These are phyloP conservation scores for Exserohilum rostratum DNA, from an alignment of 2,329 filamentous ascomycete genomes.

Conservation along the genomic window DNA sequence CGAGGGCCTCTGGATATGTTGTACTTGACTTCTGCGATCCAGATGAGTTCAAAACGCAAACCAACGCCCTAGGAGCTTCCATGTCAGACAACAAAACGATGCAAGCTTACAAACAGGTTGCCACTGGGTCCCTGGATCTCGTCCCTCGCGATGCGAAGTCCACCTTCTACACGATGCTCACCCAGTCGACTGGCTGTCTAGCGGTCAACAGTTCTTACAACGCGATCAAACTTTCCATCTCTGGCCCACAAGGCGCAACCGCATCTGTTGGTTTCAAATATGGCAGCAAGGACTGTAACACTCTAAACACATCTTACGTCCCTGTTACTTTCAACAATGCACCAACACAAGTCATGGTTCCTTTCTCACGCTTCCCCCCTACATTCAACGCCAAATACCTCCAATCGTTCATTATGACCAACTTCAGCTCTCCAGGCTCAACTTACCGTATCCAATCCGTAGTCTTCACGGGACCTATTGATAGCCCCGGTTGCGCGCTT, in stretches of 20 bases:
- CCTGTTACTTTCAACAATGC: constrained; percentile 8
- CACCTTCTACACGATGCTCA: constrained; percentile 6
- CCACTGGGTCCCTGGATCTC: constrained; percentile 5
- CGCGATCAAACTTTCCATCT: constrained; percentile 4
- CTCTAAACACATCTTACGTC: constrained; percentile 11
- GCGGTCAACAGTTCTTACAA: constrained; percentile 11
- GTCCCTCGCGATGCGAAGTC: constrained; percentile 7
- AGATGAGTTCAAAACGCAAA: constrained; percentile 6
- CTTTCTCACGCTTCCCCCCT: constrained; percentile 8
- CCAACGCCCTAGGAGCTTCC: constrained; percentile 8
- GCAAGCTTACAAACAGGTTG: constrained; percentile 6
- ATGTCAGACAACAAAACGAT: constrained; percentile 9
- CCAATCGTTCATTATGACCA: constrained; percentile 7
- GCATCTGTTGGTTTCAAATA: constrained; percentile 12
- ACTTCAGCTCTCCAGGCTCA: constrained; percentile 3
- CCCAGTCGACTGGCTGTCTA: background rate
- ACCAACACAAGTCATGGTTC: constrained; percentile 1
- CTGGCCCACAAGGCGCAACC: constrained; percentile 8
- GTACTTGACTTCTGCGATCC: constrained; percentile 12
- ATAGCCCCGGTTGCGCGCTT: constrained; percentile 10
- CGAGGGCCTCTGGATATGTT: constrained; percentile 5
- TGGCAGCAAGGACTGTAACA: constrained; percentile 2
- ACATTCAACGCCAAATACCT: constrained; percentile 2
- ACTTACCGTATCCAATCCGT: constrained; percentile 7
- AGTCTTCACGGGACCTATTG: constrained; percentile 6